phyloP scores from a whole-genome alignment of 768 basidiomycete genomes.

The Rhodosporidiobolus odoratus region DNA sequence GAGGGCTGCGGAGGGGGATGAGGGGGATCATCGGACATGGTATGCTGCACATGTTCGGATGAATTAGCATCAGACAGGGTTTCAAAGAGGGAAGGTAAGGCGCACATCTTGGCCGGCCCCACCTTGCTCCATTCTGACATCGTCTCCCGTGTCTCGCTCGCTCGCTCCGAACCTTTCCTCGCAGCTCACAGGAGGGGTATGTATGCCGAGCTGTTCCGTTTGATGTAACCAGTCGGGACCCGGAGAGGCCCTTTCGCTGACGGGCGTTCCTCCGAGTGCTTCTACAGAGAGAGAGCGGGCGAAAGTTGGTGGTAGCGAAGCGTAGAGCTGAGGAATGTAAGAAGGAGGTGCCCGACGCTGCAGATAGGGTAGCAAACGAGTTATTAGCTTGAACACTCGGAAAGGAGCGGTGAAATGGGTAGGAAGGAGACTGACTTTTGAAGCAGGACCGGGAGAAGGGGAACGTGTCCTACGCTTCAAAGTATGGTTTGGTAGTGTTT shows the following conservation, averaged over 20 bases:
- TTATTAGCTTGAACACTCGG: background rate
- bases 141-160: background rate
- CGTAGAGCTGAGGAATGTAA: background rate
- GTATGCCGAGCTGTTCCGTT: constrained; percentile 15
- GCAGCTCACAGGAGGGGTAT: background rate
- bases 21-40: background rate
- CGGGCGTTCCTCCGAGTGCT: background rate
- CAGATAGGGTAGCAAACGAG: background rate
- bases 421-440: constrained; percentile 4
- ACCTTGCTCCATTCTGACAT: background rate
- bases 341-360: constrained; percentile 5
- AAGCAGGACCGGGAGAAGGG: background rate
- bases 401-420: background rate
- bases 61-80: background rate
- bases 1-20: background rate
- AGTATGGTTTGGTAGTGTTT: background rate
- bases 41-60: background rate
- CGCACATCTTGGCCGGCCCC: background rate
- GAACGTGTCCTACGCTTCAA: constrained; percentile 25
- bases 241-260: constrained; percentile 1
- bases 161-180: background rate
- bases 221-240: constrained; percentile 25
- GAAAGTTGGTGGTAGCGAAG: background rate
- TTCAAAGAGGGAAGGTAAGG: background rate
- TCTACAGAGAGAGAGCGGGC: constrained; percentile 10